Evolutionary conservation across 2,329 filamentous ascomycete species (phyloP), one percentile per base, ranked within the genome.

Genomic region (Xylariomycetidae sp.): DNA sequence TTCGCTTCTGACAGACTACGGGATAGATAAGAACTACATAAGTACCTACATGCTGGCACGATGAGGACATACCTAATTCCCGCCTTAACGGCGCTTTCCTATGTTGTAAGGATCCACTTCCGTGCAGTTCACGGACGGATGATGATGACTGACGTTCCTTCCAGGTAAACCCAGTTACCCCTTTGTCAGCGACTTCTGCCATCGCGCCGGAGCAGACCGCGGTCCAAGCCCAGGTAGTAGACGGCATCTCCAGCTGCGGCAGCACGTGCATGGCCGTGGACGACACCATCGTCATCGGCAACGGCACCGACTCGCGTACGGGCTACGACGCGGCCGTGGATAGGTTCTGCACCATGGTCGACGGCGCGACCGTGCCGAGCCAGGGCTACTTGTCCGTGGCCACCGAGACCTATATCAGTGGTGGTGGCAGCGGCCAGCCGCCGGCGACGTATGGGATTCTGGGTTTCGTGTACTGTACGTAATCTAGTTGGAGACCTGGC

Each of bases 401-500:
- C 8, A 56, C 50, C 8, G 52, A 54, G 31, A 44, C 49, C n/a
- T 56, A 43, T 36, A 33, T 54, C 2, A 49, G 46, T 16, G 45
- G 35, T 13, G n/a, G n/a, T n/a, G n/a, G n/a, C n/a, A 23, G 20
- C 20, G 50, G 50, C 16, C 47, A 44, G 34, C 34, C 48, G 7
- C 47, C 51, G 4, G 25, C 43, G 29, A 34, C 25, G 4, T 51
- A 56, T 22, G 52, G 52, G 10, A 30, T 54, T 14, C 25, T 54
- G 9, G 52, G 52, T n/a, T 56, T 45, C 28, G 49, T 53, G 8
- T 54, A 53, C 26, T 54, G 52, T 56, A 37, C 37, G 48, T 31
- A 12, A 22, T 15, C 12, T 13, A 12, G 9, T 4, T 1, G n/a
- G n/a, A n/a, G n/a, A n/a, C n/a, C n/a, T n/a, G n/a, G n/a, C n/a